Evolutionary conservation across 768 basidiomycete genomes (phyloP), one percentile per base, ranked within the genome.

Genomic region (Podaxis pistillaris): DNA sequence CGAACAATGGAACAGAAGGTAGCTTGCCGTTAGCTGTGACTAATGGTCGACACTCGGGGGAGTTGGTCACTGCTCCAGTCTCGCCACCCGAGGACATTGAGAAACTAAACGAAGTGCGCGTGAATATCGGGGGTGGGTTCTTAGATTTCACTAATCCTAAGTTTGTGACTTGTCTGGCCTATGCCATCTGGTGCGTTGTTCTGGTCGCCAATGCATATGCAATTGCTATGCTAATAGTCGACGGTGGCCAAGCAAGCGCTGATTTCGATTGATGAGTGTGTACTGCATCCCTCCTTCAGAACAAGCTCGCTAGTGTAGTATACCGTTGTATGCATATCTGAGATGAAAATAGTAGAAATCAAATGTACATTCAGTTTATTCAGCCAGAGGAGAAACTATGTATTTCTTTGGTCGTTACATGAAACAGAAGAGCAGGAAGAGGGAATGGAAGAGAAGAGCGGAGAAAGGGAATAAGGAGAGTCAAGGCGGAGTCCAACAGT

Each of bases 121-220:
- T 63, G 41, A 52, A 40, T 13, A 53, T 63, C 38, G 44, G 37
- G 47, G 47, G 41, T 47, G 58, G 9, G n/a, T 60, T 37, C 54
- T 64, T 79, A n/a, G 75, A 82, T 64, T 81, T 70, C 65, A 79
- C 77, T 67, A 81, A 77, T 61, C 70, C 75, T 3, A 72, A 71
- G 44, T 17, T 75, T 5, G 60, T 81, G n/a, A 78, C 76, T 17
- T 57, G 63, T 4, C 41, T 82, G 19, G 76, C 83, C n/a, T 85
- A 82, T 62, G 62, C 70, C 4, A 73, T 86, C 26, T 84, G 81
- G 75, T 68, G 69, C 2, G 72, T 85, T 37, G 76, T 86, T 2
- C 56, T 81, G n/a, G 62, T 79, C 30, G 83, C 85, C 15, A 86
- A 86, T 64, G 71, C 66, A 19, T 86, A 85, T 68, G 84, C 82